Base-by-base conservation (phyloP, 441 rosid genomes). In the Lepidium campestre region DNA sequence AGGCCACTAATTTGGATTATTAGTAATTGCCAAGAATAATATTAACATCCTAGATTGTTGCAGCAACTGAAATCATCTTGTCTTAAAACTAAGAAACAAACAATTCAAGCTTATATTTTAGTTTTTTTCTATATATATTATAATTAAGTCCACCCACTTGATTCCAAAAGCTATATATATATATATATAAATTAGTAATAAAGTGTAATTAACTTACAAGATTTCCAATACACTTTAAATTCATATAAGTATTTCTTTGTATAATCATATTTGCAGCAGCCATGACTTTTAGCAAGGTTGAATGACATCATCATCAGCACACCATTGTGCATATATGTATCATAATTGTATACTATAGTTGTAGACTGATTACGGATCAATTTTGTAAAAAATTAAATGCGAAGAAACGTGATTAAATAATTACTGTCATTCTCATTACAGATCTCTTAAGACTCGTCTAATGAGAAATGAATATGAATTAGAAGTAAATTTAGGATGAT, bases 201-300 rank as follows among this genome's bases (percentile, higher is more conserved):
- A 35, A 12, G 19, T 41, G 36, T 56, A 32, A 52, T 60, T 62
- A 62, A 63, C 70, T 71, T 71, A 31, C 1, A 71, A 71, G 69
- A 55, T 45, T 62, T 47, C 69, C 58, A 71, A 62, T 40, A 46
- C 20, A 45, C 23, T 55, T 13, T 35, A 45, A 22, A 52, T 31
- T 3, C 22, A 10, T 39, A 42, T 2, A n/a, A n/a, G n/a, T n/a
- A 53, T 53, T 53, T 61, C 2, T 44, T 6, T 18, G 10, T 71
- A 14, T 29, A 36, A n/a, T n/a, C 44, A 36, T 35, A 31, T 52
- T 29, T 35, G 22, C 14, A 50, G 74, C 72, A 50, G 57, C 66
- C 70, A 63, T 71, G 65, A 56, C 75, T 63, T 56, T 20, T 65
- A 64, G 64, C 57, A 63, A 47, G 58, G 65, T 64, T 71, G 46